Base-by-base conservation (phyloP, 2,329 filamentous ascomycete species). In the Neoscytalidium dimidiatum region DNA sequence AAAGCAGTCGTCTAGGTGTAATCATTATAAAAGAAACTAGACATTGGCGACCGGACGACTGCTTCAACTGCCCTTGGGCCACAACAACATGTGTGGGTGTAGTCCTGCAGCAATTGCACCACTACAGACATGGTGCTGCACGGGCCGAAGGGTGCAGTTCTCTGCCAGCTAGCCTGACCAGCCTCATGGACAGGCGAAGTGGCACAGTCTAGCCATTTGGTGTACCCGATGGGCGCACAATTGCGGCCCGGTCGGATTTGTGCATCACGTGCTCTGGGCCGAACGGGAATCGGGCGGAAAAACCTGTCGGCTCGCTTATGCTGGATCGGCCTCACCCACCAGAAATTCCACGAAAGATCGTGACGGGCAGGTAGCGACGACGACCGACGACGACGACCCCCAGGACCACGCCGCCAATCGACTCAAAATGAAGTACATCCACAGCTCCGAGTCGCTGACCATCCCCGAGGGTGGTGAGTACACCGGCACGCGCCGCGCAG, bases 351-450 rank as follows among this genome's bases (percentile, higher is more conserved):
- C 33, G 48, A 41, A 26, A 49, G 38, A 43, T 43, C 33, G 60
- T 53, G 48, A 64, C 61, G 61, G 49, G 46, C 35, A 44, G 35
- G 61, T 53, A 64, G 61, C 62, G 62, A 64, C 62, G 62, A 64
- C 62, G 49, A 51, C 51, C 51, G 62, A 64, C 62, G 62, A 64
- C 62, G 51, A 64, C 62, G 41, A 60, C 62, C 61, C 48, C 44
- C 28, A 64, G 61, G 70, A 72, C n/a, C 74, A 74, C 72, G 72
- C 71, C 66, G 21, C 71, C 62, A 64, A 64, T 64, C 48, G 43
- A 53, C 62, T 85, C 91, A 97, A 92, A 85, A 98, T 98, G 95
- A 96, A 92, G 88, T 98, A 97, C 92, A 97, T 99, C 86, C 93
- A 97, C 89, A 96, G 92, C 80, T 88, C 94, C 86, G 94, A 99